Evolutionary conservation across 176 grass and related monocot species (phyloP).

Genomic region (Miscanthus lutarioriparius): DNA sequence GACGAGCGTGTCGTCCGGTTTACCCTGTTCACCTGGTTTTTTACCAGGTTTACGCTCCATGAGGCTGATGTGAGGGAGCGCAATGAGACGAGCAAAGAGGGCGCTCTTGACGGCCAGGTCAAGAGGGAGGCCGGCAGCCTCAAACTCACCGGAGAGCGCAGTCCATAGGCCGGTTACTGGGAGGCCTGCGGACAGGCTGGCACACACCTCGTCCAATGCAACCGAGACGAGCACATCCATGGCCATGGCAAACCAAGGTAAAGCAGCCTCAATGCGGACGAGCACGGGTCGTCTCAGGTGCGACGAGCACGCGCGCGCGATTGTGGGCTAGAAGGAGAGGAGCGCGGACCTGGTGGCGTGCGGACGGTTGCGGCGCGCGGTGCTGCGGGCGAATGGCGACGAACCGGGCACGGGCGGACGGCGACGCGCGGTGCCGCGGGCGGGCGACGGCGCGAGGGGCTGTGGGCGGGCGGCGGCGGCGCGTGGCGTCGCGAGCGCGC

Average conservation of each 20-base stretch:
- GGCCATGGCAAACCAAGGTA: neutral
- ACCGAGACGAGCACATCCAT: conserved; percentile 70
- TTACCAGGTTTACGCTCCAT: neutral
- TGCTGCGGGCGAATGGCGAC: neutral
- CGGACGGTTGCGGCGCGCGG: neutral
- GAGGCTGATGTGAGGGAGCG: conserved; percentile 56
- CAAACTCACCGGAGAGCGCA: conserved; percentile 21
- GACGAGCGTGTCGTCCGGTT: conserved; percentile 6
- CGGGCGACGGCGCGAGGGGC: too few species aligned
- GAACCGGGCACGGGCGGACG: neutral
- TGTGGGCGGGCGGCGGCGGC: too few species aligned
- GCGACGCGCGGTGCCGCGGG: neutral
- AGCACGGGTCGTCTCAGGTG: neutral
- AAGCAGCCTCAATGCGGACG: neutral
- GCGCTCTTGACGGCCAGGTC: conserved; percentile 45
- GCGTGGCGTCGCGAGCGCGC: too few species aligned
- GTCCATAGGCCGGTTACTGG: conserved; percentile 52
- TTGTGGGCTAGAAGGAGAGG: neutral
- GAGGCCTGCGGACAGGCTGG: conserved; percentile 41
- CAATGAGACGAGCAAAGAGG: conserved; percentile 67
- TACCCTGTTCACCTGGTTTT: neutral
- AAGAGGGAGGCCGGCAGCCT: conserved; percentile 48
- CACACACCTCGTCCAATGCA: conserved; percentile 71
- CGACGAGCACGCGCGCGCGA: neutral
- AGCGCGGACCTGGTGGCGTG: neutral